Conservation (phyloP, 2,329 filamentous ascomycete species). For the Dactylellina sp. region DNA sequence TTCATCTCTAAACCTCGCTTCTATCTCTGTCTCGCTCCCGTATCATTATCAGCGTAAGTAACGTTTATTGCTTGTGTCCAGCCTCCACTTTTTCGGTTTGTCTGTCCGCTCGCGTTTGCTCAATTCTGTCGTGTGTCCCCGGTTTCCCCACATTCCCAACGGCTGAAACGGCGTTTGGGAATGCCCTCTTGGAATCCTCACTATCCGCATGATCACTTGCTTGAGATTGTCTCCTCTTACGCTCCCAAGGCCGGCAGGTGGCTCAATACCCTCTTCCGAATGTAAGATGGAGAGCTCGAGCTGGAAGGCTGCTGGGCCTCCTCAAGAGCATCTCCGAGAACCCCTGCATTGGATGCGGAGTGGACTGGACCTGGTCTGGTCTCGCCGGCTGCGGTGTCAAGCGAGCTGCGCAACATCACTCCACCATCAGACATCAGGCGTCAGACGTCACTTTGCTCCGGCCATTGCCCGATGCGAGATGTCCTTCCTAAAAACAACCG, state of each 20-base stretch:
- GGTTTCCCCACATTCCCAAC: conserved; percentile 39
- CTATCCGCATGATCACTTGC: neutral
- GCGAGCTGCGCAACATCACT: conserved; percentile 36
- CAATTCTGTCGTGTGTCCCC: conserved; percentile 23
- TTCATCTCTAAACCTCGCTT: conserved; percentile 2
- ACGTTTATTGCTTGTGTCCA: neutral
- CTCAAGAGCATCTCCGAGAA: neutral
- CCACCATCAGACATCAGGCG: conserved; percentile 49
- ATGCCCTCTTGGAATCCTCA: neutral
- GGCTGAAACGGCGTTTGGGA: neutral
- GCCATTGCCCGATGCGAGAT: conserved; percentile 28
- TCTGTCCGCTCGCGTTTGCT: conserved; percentile 12
- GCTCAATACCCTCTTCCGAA: conserved; percentile 8
- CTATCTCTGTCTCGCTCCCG: neutral
- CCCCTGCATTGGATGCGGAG: neutral
- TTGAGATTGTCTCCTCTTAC: neutral
- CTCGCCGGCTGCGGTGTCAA: neutral
- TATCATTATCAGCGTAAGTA: conserved; percentile 26
- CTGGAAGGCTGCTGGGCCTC: no score
- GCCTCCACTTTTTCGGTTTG: neutral
- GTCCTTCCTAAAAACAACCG: conserved; percentile 3
- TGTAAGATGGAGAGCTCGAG: neutral
- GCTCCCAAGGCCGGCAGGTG: neutral
- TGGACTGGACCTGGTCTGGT: neutral
- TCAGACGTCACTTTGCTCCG: conserved; percentile 5